Conservation (phyloP, 2,329 filamentous ascomycete genomes). For the Escovopsis sp. region DNA sequence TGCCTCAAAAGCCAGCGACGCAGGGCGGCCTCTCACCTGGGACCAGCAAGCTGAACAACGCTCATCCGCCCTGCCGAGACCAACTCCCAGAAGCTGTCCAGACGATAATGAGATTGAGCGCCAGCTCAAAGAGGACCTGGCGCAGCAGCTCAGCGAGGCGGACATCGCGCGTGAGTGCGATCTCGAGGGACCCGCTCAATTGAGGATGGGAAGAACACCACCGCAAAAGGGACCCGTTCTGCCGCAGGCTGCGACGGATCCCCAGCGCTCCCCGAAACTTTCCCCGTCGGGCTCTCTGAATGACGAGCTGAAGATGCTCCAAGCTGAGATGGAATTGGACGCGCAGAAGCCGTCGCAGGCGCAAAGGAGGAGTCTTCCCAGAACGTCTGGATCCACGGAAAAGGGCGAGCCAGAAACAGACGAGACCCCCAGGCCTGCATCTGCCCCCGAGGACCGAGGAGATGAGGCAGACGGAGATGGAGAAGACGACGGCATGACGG, state of each 20-base stretch:
- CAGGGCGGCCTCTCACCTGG: constrained; percentile 28
- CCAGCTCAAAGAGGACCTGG: constrained; percentile 49
- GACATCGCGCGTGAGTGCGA: constrained; percentile 31
- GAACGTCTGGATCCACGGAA: constrained; percentile 36
- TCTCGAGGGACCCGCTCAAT: constrained; percentile 24
- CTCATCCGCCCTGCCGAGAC: constrained; percentile 29
- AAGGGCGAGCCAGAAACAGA: constrained; percentile 26
- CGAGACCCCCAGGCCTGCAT: constrained; percentile 7
- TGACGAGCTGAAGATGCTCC: constrained; percentile 33
- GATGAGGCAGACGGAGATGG: constrained; percentile 1
- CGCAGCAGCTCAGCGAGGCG: constrained; percentile 37
- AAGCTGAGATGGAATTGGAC: constrained; percentile 31
- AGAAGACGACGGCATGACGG: constrained; percentile 20
- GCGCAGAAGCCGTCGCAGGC: constrained; percentile 25
- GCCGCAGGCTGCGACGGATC: constrained; percentile 6
- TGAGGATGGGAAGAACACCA: constrained; percentile 12
- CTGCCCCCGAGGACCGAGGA: not conserved
- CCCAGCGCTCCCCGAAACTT: constrained; percentile 23
- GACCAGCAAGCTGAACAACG: constrained; percentile 20
- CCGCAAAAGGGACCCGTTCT: constrained; percentile 15
- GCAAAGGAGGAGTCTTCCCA: constrained; percentile 34
- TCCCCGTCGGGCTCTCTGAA: constrained; percentile 30
- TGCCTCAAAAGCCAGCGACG: constrained; percentile 11
- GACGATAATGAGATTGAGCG: constrained; percentile 52
- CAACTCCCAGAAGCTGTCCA: constrained; percentile 27